phyloP scores from a whole-genome alignment of 1,284 basidiomycete genomes.

The Apiotrichum sp. region DNA sequence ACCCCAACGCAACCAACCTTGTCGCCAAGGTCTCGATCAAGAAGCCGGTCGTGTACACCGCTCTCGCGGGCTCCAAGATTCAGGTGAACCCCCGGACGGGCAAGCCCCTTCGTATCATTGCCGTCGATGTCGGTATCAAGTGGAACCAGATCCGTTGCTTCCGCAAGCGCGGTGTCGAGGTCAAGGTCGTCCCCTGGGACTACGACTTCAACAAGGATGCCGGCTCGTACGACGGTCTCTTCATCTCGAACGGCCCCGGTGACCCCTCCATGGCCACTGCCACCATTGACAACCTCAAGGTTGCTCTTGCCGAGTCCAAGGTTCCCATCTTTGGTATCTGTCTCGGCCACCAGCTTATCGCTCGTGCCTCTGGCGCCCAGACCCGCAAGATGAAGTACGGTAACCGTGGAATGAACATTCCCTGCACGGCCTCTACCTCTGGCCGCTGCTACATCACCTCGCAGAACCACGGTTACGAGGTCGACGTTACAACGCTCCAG shows the following conservation, averaged over 20 bases:
- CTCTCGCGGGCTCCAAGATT: constrained; percentile 50
- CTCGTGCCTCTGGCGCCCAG: constrained; percentile 85
- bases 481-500: constrained; percentile 74
- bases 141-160: constrained; percentile 99
- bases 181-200: constrained; percentile 97
- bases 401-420: constrained; percentile 97
- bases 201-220: constrained; percentile 76
- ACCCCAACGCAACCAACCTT: constrained; percentile 86
- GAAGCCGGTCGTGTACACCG: constrained; percentile 63
- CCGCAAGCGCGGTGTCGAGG: constrained; percentile 81
- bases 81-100: constrained; percentile 69
- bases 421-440: constrained; percentile 87
- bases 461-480: constrained; percentile 98
- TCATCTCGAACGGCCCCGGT: constrained; percentile 97
- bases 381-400: constrained; percentile 99
- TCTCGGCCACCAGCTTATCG: constrained; percentile 94
- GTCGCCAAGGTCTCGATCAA: constrained; percentile 80
- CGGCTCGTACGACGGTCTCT: constrained; percentile 87
- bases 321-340: constrained; percentile 98
- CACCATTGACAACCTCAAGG: constrained; percentile 67
- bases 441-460: constrained; percentile 98
- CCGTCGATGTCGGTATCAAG: constrained; percentile 98
- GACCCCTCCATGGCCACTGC: constrained; percentile 80
- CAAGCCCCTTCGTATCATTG: constrained; percentile 75
- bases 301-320: constrained; percentile 66